Conservation (phyloP, 805 yeast genomes). For the Cyberlindnera sargentensis region DNA sequence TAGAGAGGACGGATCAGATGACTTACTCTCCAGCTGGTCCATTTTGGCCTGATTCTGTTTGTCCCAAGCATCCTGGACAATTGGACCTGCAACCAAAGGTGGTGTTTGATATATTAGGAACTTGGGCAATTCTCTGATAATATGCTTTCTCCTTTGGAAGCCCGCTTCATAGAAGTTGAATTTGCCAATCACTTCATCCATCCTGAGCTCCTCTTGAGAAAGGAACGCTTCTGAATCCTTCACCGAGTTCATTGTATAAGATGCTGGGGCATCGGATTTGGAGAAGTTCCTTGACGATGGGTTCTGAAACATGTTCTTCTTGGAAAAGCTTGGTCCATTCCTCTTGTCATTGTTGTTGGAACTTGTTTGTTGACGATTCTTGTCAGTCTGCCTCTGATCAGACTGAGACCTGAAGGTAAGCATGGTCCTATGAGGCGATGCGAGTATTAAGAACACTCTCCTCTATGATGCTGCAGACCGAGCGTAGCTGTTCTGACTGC, state of each 20-base stretch:
- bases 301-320: neutral
- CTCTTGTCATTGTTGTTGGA: neutral
- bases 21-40: conserved; percentile 36
- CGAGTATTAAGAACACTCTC: no score
- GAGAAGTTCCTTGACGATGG: neutral
- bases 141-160: conserved; percentile 4
- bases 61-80: conserved; percentile 59
- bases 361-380: no score
- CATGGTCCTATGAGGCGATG: no score
- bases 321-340: neutral
- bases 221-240: neutral
- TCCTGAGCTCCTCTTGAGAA: conserved; percentile 5
- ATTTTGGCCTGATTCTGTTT: conserved; percentile 58
- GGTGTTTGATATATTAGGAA: conserved; percentile 32
- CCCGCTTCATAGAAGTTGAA: conserved; percentile 9
- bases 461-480: no score
- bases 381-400: no score
- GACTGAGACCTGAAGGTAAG: no score
- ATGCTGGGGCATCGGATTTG: no score
- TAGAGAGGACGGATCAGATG: conserved; percentile 58
- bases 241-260: no score
- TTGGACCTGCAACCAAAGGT: conserved; percentile 23
- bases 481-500: no score
- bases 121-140: conserved; percentile 27
- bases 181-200: conserved; percentile 20